phyloP scores from a whole-genome alignment of 176 grass and related monocot genomes.

The Miscanthus lutarioriparius region DNA sequence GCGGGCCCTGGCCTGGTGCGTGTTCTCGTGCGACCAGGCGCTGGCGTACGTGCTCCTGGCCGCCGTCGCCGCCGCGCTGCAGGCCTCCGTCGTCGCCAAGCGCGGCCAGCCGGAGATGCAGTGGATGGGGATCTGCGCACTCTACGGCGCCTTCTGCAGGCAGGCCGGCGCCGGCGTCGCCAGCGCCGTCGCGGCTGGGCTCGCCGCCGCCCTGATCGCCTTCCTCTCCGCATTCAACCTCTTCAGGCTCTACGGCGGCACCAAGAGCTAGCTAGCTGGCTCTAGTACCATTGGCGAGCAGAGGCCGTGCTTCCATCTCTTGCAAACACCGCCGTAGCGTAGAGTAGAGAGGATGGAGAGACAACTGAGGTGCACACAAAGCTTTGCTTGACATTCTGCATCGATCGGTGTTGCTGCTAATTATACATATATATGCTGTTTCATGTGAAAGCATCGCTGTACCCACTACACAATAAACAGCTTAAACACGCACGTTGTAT shows the following conservation, averaged over 20 bases:
- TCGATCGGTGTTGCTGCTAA: too few relatives aligned
- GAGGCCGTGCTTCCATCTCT: too few relatives aligned
- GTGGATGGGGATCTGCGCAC: slow-evolving; percentile 76
- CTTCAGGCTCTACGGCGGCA: slow-evolving; percentile 64
- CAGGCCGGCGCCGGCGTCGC: slow-evolving; percentile 49
- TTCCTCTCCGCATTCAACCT: slow-evolving; percentile 78
- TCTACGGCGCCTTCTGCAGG: slow-evolving; percentile 85
- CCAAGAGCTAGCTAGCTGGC: background rate
- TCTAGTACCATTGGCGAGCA: too few relatives aligned
- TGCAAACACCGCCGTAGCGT: too few relatives aligned
- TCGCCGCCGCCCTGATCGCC: slow-evolving; percentile 48
- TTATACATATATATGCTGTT: too few relatives aligned
- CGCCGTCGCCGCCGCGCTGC: slow-evolving; percentile 55
- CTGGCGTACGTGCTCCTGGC: slow-evolving; percentile 70
- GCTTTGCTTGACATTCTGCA: too few relatives aligned
- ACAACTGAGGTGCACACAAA: too few relatives aligned
- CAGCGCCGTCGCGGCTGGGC: slow-evolving; percentile 45
- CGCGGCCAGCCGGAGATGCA: slow-evolving; percentile 67
- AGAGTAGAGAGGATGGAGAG: too few relatives aligned
- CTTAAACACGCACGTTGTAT: too few relatives aligned
- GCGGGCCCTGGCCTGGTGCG: slow-evolving; percentile 31
- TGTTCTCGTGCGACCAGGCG: slow-evolving; percentile 83
- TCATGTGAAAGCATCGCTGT: too few relatives aligned
- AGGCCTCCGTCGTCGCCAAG: slow-evolving; percentile 57
- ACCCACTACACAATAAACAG: too few relatives aligned